Percentiles rank a stretch among this genome's conserved stretches.
Evolutionary conservation across 129 eudicot genomes (phyloP).

Genomic region (Centella asiatica): DNA sequence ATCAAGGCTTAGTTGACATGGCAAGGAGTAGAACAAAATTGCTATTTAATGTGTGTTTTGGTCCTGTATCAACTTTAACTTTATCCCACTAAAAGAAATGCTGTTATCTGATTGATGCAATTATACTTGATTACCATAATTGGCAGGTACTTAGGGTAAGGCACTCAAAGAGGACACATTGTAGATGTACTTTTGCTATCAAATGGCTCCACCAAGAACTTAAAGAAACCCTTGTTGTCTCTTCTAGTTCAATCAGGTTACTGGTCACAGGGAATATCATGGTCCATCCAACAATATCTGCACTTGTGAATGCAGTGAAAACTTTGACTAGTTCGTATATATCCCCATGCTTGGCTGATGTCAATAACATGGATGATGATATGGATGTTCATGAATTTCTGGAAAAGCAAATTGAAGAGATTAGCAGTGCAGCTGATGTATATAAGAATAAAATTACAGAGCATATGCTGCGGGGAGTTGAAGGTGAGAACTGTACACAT

Average conservation of each 20-base stretch:
- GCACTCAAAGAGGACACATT: slow-evolving; percentile 50
- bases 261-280: slow-evolving; percentile 34
- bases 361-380: slow-evolving; percentile 30
- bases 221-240: slow-evolving; percentile 30
- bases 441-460: slow-evolving; percentile 28
- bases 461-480: slow-evolving; percentile 23
- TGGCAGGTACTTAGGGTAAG: slow-evolving; percentile 39
- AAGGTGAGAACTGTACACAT: slow-evolving; percentile 24
- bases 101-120: not conserved
- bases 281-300: slow-evolving; percentile 48
- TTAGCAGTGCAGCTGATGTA: slow-evolving; percentile 35
- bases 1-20: too few relatives aligned
- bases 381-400: slow-evolving; percentile 40
- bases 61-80: too few relatives aligned
- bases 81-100: too few relatives aligned
- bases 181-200: slow-evolving; percentile 54
- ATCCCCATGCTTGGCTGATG: slow-evolving; percentile 19
- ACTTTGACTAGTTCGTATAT: slow-evolving; percentile 14
- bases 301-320: slow-evolving; percentile 35
- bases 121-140: not conserved
- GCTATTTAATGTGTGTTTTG: too few relatives aligned
- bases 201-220: slow-evolving; percentile 49
- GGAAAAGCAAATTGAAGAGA: slow-evolving; percentile 54
- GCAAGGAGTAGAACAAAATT: not conserved
- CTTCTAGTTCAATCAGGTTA: slow-evolving; percentile 52